A percentile compares a stretch with the other conserved stretches of the same genome.
Evolutionary conservation across 495 filamentous ascomycete species (phyloP).

Genomic region (Penicillium argentinense): DNA sequence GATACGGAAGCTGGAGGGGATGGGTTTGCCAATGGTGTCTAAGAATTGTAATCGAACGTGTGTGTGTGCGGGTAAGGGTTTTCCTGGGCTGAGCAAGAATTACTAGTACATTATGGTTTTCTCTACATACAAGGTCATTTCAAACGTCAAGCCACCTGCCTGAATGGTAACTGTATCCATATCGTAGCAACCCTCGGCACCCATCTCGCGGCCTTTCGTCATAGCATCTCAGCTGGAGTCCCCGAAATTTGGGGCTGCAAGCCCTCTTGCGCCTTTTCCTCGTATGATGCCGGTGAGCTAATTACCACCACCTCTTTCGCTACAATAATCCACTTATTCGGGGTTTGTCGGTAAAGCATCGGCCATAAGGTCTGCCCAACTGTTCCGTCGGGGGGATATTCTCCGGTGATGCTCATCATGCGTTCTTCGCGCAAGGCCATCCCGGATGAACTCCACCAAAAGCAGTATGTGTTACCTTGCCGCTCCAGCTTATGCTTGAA

Average conservation of each 20-base stretch:
- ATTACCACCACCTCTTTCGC: constrained; percentile 12
- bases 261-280: too few species aligned
- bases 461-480: constrained; percentile 17
- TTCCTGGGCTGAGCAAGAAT: background rate
- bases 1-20: constrained; percentile 56
- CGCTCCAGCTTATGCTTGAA: constrained; percentile 23
- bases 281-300: background rate
- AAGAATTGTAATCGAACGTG: background rate
- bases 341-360: background rate
- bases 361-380: constrained; percentile 15
- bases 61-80: background rate
- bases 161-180: too few species aligned
- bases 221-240: background rate
- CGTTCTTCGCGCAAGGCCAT: constrained; percentile 1
- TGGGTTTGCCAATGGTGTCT: constrained; percentile 45
- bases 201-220: too few species aligned
- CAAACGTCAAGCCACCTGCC: too few species aligned
- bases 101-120: too few species aligned
- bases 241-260: background rate
- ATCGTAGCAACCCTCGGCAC: too few species aligned
- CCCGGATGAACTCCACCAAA: constrained; percentile 8
- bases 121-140: too few species aligned
- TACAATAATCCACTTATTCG: background rate
- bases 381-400: background rate
- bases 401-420: constrained; percentile 7